These are phyloP conservation scores for Coemansia sp. DNA, from an alignment of 192 early-diverging fungal genomes.

Conservation along the genomic window DNA sequence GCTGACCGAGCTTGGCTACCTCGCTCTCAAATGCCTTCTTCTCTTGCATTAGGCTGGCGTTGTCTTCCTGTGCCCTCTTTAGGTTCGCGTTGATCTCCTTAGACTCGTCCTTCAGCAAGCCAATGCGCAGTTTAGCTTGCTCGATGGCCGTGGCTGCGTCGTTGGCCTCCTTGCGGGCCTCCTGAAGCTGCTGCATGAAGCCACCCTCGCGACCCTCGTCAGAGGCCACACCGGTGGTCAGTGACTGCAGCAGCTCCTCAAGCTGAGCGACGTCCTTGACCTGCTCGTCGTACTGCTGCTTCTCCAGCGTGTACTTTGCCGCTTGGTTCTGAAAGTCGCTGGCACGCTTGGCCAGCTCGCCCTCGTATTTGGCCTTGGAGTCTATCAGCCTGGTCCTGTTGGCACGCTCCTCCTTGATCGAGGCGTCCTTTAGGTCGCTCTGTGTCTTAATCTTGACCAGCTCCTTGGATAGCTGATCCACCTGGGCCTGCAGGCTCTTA, in stretches of 20 bases:
- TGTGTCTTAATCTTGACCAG: conserved; percentile 83
- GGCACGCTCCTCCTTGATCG: conserved; percentile 70
- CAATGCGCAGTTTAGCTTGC: conserved; percentile 78
- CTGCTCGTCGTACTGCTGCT: conserved; percentile 46
- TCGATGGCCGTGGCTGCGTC: conserved; percentile 67
- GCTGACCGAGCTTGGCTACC: conserved; percentile 10
- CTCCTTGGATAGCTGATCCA: conserved; percentile 75
- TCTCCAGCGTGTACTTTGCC: conserved; percentile 31
- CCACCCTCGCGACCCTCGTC: conserved; percentile 92
- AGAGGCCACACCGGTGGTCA: conserved; percentile 89
- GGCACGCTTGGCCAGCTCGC: conserved; percentile 30
- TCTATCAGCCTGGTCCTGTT: conserved; percentile 23
- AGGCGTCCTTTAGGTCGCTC: conserved; percentile 70
- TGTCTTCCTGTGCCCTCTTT: conserved; percentile 63
- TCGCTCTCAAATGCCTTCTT: conserved; percentile 24
- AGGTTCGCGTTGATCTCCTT: conserved; percentile 65
- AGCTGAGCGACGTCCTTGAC: conserved; percentile 37
- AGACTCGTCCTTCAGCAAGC: conserved; percentile 69
- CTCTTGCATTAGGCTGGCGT: conserved; percentile 55
- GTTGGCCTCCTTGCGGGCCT: conserved; percentile 61
- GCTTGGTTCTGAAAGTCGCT: conserved; percentile 19
- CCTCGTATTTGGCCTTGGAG: conserved; percentile 28
- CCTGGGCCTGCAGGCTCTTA: conserved; percentile 63
- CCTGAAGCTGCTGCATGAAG: conserved; percentile 94
- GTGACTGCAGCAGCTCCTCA: conserved; percentile 86